A percentile compares a stretch with the other conserved stretches of the same genome.
These are phyloP conservation scores for Penicillium sp. DNA, from an alignment of 2,329 filamentous ascomycete genomes.

Conservation along the genomic window DNA sequence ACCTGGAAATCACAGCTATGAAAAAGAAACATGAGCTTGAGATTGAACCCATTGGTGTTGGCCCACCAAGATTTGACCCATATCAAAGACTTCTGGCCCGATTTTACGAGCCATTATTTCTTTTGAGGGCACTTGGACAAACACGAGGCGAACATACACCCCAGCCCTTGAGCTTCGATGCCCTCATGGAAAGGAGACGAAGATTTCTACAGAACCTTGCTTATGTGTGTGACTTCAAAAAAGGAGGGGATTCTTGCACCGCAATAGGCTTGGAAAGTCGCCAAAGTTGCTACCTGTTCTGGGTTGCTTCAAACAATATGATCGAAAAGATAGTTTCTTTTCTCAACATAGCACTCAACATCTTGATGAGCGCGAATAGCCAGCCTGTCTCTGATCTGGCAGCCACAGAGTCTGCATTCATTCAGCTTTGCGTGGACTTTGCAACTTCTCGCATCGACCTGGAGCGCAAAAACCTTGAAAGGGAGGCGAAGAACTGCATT, in stretches of 20 bases:
- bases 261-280: slow-evolving; percentile 47
- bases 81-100: slow-evolving; percentile 25
- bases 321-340: slow-evolving; percentile 30
- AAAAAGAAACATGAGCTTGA: not conserved
- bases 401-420: slow-evolving; percentile 4
- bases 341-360: slow-evolving; percentile 28
- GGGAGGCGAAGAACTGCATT: slow-evolving; percentile 9
- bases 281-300: slow-evolving; percentile 40
- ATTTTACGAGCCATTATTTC: slow-evolving; percentile 44
- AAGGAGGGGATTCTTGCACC: slow-evolving; percentile 50
- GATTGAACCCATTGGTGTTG: not conserved
- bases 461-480: slow-evolving; percentile 7
- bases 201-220: slow-evolving; percentile 26
- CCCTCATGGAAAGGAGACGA: slow-evolving; percentile 7
- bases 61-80: slow-evolving; percentile 4
- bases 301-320: slow-evolving; percentile 47
- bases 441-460: slow-evolving; percentile 12
- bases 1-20: not conserved
- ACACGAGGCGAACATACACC: slow-evolving; percentile 11
- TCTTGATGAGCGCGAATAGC: slow-evolving; percentile 3
- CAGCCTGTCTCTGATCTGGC: not conserved
- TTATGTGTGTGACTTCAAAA: slow-evolving; percentile 50
- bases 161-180: not conserved
- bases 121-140: slow-evolving; percentile 26
- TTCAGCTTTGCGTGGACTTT: slow-evolving; percentile 13